phyloP scores from a whole-genome alignment of 2,329 filamentous ascomycete genomes.

The Xylaria sp. region DNA sequence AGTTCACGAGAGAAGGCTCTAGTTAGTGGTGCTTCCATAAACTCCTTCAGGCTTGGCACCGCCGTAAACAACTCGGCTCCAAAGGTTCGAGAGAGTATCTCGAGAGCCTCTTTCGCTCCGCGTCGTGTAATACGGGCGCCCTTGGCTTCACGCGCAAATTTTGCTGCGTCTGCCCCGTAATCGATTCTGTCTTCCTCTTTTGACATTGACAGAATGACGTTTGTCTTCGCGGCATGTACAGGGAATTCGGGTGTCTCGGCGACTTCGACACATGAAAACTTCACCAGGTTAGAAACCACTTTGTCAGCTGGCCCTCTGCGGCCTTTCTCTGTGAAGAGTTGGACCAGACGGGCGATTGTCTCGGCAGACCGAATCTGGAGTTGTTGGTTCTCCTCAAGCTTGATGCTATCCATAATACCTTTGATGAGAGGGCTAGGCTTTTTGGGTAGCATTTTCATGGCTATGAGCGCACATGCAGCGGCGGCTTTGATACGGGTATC shows the following conservation, averaged over 20 bases:
- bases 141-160: slow-evolving; percentile 87
- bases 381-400: slow-evolving; percentile 88
- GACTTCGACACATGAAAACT: slow-evolving; percentile 97
- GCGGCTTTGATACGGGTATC: slow-evolving; percentile 87
- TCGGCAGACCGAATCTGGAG: slow-evolving; percentile 85
- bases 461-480: slow-evolving; percentile 84
- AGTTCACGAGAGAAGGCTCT: slow-evolving; percentile 75
- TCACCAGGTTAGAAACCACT: slow-evolving; percentile 92
- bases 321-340: slow-evolving; percentile 79
- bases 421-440: slow-evolving; percentile 94
- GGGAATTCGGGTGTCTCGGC: slow-evolving; percentile 96
- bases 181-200: slow-evolving; percentile 97
- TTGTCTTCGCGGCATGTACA: slow-evolving; percentile 77
- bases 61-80: slow-evolving; percentile 77
- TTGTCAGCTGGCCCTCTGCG: slow-evolving; percentile 90
- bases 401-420: slow-evolving; percentile 97
- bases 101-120: slow-evolving; percentile 91
- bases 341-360: slow-evolving; percentile 84
- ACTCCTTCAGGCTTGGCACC: slow-evolving; percentile 78
- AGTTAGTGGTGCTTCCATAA: slow-evolving; percentile 82
- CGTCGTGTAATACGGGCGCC: slow-evolving; percentile 88
- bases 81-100: slow-evolving; percentile 82
- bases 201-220: slow-evolving; percentile 86
- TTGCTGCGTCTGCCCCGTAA: slow-evolving; percentile 80
- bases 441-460: slow-evolving; percentile 87